Base-by-base conservation (phyloP, 2,329 filamentous ascomycete genomes). In the Ophiostoma triangulosporum region DNA sequence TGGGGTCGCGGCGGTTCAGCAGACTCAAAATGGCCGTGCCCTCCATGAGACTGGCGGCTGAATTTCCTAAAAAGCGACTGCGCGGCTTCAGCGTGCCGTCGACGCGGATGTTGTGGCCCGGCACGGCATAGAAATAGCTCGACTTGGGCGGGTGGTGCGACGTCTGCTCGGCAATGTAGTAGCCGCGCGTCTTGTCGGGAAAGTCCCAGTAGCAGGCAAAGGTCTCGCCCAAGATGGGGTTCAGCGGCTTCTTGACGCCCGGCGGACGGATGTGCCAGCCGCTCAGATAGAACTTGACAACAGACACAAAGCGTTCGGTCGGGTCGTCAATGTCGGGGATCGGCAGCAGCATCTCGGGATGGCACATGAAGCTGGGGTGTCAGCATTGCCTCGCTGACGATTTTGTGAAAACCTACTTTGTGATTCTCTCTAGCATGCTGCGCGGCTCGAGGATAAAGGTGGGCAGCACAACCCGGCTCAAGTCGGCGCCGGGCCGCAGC, bases 181-280 rank as follows among this genome's bases (percentile, higher is more conserved):
- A 98, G 58, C 87, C 91, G 60, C 80, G 82, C 31, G 88, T 95
- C 17, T 83, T 75, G 68, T 94, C 86, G 14, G 84, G 78, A 58
- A 95, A 84, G 61, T 96, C 86, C 93, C 93, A 98, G 68, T 93
- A 96, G 68, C 91, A 90, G 51, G 88, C 91, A 65, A 90, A 97
- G 46, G 86, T 85, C 70, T 98, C 93, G 64, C 93, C 93, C 20
- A 98, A 80, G 57, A 98, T 91, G 1, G 93, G 93, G 67, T 98
- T 98, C 58, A 98, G 73, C 43, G 93, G 93, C 66, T 98, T 98
- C 75, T 98, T 98, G 62, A 98, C 93, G 57, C 93, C 93, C 88
- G 89, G 86, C 64, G 93, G 93, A 69, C 91, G 93, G 66, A 98
- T 96, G 68, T 98, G 93, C 93, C 93, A 98, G 63, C 93, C 93